Evolutionary conservation across 1,284 basidiomycete genomes (phyloP).

Genomic region (Veloboletus limbatus): DNA sequence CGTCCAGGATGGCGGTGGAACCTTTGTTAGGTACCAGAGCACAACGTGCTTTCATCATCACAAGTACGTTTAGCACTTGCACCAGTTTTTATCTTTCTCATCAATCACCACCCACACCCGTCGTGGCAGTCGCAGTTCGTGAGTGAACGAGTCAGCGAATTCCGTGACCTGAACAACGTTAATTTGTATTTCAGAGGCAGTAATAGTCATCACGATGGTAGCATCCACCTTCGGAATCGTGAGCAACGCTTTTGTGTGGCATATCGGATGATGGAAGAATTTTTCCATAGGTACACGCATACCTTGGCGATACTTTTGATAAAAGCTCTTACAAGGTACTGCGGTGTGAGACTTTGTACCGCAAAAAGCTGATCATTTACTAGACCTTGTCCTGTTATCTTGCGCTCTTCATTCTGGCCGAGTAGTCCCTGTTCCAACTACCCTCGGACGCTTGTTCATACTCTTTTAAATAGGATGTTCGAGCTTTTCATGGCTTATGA

Average conservation of each 20-base stretch:
- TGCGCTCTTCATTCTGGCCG: constrained; percentile 75
- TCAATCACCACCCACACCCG: neutral
- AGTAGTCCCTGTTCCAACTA: constrained; percentile 43
- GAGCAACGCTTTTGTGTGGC: constrained; percentile 13
- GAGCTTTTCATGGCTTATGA: constrained; percentile 73
- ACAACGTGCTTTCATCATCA: constrained; percentile 62
- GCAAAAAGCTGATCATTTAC: constrained; percentile 10
- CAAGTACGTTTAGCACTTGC: constrained; percentile 44
- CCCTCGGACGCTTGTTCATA: neutral
- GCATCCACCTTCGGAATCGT: constrained; percentile 52
- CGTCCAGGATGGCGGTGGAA: constrained; percentile 57
- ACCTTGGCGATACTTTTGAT: constrained; percentile 43
- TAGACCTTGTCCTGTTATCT: constrained; percentile 84
- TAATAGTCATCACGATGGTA: constrained; percentile 54
- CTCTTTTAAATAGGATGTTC: constrained; percentile 55
- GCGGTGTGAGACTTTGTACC: neutral
- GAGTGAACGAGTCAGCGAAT: constrained; percentile 25
- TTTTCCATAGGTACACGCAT: constrained; percentile 48
- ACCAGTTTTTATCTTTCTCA: constrained; percentile 10
- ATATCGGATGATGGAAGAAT: constrained; percentile 1
- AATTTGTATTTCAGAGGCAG: constrained; percentile 40
- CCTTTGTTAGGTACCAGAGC: constrained; percentile 62
- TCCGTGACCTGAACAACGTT: constrained; percentile 2
- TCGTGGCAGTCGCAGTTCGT: constrained; percentile 47
- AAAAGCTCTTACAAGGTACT: constrained; percentile 51